Conservation (phyloP, 2,329 filamentous ascomycete species). For the Colletotrichum lindemuthianum region DNA sequence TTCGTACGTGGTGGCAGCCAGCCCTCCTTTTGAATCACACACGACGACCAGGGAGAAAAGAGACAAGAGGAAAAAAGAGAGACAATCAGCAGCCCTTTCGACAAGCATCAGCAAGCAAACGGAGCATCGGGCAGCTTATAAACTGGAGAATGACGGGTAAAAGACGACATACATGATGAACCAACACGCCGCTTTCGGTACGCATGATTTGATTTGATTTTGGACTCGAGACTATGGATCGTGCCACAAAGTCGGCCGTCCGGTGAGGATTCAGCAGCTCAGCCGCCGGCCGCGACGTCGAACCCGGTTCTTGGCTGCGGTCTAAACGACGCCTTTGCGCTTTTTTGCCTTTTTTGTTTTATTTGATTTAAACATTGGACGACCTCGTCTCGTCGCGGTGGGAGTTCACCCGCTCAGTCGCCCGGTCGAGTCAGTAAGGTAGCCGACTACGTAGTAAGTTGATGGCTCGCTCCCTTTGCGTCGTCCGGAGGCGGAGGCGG, state of each 20-base stretch:
- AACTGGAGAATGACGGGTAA: too few relatives aligned
- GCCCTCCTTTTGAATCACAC: neutral
- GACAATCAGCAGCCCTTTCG: too few relatives aligned
- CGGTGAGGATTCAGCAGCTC: slow-evolving; percentile 20
- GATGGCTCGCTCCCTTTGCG: neutral
- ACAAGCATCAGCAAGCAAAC: too few relatives aligned
- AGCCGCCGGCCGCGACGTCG: slow-evolving; percentile 20
- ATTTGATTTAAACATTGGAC: too few relatives aligned
- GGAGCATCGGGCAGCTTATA: too few relatives aligned
- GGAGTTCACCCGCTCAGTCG: neutral
- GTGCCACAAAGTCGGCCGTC: neutral
- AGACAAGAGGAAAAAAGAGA: neutral
- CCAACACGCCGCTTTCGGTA: too few relatives aligned
- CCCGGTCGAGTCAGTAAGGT: too few relatives aligned
- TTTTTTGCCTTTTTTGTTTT: too few relatives aligned
- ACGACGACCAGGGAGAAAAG: too few relatives aligned
- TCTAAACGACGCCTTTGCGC: too few relatives aligned
- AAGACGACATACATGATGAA: neutral
- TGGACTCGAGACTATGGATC: slow-evolving; percentile 1
- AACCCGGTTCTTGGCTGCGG: neutral
- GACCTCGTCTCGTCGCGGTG: neutral
- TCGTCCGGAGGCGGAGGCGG: too few relatives aligned
- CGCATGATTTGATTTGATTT: slow-evolving; percentile 1
- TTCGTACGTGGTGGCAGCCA: neutral
- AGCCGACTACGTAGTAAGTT: neutral